phyloP scores from a whole-genome alignment of 257 asterid species.

The Plectranthus barbatus region DNA sequence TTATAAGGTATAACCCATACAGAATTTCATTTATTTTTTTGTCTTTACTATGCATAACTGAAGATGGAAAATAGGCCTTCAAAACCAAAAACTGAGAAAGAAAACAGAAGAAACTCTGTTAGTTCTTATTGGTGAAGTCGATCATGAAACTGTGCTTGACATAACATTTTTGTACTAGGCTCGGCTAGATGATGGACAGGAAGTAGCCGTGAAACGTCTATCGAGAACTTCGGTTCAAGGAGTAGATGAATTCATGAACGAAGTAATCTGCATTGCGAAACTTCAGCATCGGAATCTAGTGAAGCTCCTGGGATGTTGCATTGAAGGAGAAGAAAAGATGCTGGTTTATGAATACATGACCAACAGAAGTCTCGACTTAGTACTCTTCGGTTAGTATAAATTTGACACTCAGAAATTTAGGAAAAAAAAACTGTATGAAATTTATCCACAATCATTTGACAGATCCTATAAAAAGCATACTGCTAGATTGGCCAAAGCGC shows the following conservation, averaged over 20 bases:
- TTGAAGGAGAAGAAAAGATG: conserved; percentile 22
- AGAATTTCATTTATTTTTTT: neutral
- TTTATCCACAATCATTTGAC: neutral
- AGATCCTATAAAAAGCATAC: neutral
- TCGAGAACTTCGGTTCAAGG: conserved; percentile 32
- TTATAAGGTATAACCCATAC: conserved; percentile 28
- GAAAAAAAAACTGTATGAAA: neutral
- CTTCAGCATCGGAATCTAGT: conserved; percentile 48
- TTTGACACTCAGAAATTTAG: too few relatives aligned
- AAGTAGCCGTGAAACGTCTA: conserved; percentile 31
- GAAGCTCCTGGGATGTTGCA: conserved; percentile 35
- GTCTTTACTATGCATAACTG: too few relatives aligned
- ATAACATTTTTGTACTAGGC: conserved; percentile 8
- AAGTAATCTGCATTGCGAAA: conserved; percentile 26
- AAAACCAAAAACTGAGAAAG: too few relatives aligned
- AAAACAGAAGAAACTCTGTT: too few relatives aligned
- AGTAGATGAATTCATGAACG: conserved; percentile 33
- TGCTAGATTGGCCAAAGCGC: neutral
- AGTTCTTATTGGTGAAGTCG: too few relatives aligned
- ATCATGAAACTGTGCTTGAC: neutral
- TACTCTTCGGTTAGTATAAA: conserved; percentile 16
- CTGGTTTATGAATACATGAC: conserved; percentile 30
- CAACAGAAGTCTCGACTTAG: conserved; percentile 24
- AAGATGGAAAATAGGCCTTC: neutral
- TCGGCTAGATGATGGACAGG: conserved; percentile 16